phyloP scores from a whole-genome alignment of 2,329 filamentous ascomycete genomes.

The Lanzia echinophila region DNA sequence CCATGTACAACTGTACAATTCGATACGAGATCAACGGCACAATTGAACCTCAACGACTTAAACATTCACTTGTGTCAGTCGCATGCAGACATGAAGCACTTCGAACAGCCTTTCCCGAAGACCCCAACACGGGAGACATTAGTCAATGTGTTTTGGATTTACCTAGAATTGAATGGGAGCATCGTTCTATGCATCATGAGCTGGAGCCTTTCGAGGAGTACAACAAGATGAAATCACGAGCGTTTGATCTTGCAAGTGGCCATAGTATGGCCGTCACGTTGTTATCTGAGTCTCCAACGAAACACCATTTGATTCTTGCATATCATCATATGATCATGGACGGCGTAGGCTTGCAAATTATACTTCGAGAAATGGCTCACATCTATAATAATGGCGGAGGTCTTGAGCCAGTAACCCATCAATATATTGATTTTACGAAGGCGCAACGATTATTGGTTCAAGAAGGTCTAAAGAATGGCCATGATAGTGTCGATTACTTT shows the following conservation, averaged over 20 bases:
- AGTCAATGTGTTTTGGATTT: slow-evolving; percentile 11
- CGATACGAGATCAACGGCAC: too few relatives aligned
- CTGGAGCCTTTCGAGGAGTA: slow-evolving; percentile 10
- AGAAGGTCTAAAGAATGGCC: slow-evolving; percentile 21
- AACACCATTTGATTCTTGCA: slow-evolving; percentile 37
- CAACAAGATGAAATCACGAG: neutral
- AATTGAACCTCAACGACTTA: too few relatives aligned
- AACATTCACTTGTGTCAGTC: too few relatives aligned
- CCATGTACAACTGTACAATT: too few relatives aligned
- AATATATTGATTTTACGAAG: slow-evolving; percentile 34
- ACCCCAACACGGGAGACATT: too few relatives aligned
- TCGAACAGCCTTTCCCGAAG: slow-evolving; percentile 21
- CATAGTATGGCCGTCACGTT: slow-evolving; percentile 26
- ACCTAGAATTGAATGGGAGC: too few relatives aligned
- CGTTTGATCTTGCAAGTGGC: neutral
- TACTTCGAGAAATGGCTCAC: slow-evolving; percentile 26
- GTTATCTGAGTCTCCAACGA: slow-evolving; percentile 29
- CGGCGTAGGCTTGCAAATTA: slow-evolving; percentile 37
- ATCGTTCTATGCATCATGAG: too few relatives aligned
- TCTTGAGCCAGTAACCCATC: slow-evolving; percentile 14
- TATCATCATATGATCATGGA: slow-evolving; percentile 47
- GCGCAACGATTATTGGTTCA: slow-evolving; percentile 30
- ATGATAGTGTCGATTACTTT: neutral
- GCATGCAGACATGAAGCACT: slow-evolving; percentile 24
- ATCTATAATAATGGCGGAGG: neutral